Evolutionary conservation across 2,329 filamentous ascomycete genomes (phyloP).

Genomic region (Epichloe aotearoae): DNA sequence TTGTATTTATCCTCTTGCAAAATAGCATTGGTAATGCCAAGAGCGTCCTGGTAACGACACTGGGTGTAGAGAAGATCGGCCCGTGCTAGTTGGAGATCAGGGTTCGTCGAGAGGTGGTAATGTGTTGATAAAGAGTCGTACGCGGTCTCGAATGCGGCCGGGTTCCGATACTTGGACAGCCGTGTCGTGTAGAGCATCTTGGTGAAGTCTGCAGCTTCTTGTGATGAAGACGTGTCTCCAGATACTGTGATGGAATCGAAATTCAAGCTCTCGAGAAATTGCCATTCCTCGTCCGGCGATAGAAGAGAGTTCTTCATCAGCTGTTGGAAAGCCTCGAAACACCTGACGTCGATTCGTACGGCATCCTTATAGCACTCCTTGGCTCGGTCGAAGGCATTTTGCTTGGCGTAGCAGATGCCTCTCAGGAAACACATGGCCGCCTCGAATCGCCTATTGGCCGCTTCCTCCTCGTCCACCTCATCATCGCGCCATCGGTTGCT

Average conservation of each 20-base stretch:
- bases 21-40: constrained; percentile 72
- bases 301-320: constrained; percentile 94
- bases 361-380: constrained; percentile 99
- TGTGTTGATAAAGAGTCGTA: constrained; percentile 87
- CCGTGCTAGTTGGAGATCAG: constrained; percentile 78
- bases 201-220: constrained; percentile 86
- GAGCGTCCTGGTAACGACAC: constrained; percentile 79
- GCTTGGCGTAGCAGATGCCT: constrained; percentile 88
- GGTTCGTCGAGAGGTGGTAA: constrained; percentile 75
- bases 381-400: constrained; percentile 92
- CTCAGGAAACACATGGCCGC: constrained; percentile 95
- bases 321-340: constrained; percentile 96
- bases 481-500: constrained; percentile 20
- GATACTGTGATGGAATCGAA: constrained; percentile 68
- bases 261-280: constrained; percentile 75
- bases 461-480: constrained; percentile 47
- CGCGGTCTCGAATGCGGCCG: constrained; percentile 66
- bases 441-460: constrained; percentile 70
- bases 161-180: constrained; percentile 88
- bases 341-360: constrained; percentile 91
- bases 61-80: constrained; percentile 90
- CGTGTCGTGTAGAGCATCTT: constrained; percentile 94
- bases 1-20: constrained; percentile 78
- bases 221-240: constrained; percentile 52
- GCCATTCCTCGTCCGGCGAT: constrained; percentile 78